Base-by-base conservation (phyloP, 2,329 filamentous ascomycete genomes). In the Xylaria hypoxylon region DNA sequence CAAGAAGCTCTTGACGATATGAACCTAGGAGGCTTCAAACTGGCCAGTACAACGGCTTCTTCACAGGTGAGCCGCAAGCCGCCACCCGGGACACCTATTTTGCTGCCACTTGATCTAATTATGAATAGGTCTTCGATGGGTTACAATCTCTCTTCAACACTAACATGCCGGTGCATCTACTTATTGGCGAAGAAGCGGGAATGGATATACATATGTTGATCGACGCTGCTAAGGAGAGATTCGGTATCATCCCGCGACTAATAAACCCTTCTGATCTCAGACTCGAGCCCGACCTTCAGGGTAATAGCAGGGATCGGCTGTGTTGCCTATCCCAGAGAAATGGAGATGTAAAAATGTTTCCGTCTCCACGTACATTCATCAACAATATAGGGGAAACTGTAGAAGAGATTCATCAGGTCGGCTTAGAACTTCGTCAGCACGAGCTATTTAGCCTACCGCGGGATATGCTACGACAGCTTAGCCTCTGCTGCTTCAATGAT, bases 141-240 rank as follows among this genome's bases (percentile, higher is more conserved):
- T 60, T 81, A 0, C 74, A 77, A 15, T 33, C 53, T 24, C 71
- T 80, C 0, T 80, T 81, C 44, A 64, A 77, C 11, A 72, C 67
- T 0, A 60, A 65, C 0, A 48, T 71, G 15, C 78, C 77, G 0
- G 50, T 82, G 2, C 77, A 82, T 65, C 73, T 82, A 0, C 70
- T 82, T 0, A 81, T 80, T 52, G 79, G 77, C 3, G 69, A 72
- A 19, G 80, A 82, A 64, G 22, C 65, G 1, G 80, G 80, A 0
- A 78, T 80, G 0, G 79, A 82, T 44, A 80, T 82, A 26, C 73
- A 78, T 67, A 79, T 81, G 74, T 79, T 81, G 26, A 71, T 77
- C 2, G 61, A 79, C 8, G 74, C 70, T 1, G 72, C 75, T 6
- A 51, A 68, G 62, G 71, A 70, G 48, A 74, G 73, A 5, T 72